These are phyloP conservation scores for Aphanomyces stellatus DNA, from an alignment of 352 stramenopile genomes.

Conservation along the genomic window DNA sequence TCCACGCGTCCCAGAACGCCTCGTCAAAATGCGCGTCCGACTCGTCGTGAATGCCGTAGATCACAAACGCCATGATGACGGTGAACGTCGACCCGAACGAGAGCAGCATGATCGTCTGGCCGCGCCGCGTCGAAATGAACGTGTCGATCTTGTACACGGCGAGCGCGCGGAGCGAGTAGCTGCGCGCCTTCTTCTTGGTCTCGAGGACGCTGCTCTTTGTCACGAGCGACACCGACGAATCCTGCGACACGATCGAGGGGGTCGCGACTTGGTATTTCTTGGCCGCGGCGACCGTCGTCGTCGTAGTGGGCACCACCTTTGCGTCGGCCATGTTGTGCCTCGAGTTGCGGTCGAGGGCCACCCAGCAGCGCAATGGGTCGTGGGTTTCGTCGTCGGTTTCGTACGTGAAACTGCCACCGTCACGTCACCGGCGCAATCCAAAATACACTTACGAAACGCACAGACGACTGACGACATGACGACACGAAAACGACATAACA, in stretches of 20 bases:
- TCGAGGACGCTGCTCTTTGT: not conserved
- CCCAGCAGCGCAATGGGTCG: too few species aligned
- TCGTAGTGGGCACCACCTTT: not conserved
- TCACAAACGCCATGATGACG: slow-evolving; percentile 29
- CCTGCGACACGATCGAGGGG: not conserved
- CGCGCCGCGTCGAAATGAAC: slow-evolving; percentile 54
- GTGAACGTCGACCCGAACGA: slow-evolving; percentile 39
- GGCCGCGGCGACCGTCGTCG: too few species aligned
- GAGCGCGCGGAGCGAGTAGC: slow-evolving; percentile 30
- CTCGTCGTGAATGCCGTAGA: slow-evolving; percentile 32
- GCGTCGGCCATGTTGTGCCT: not conserved
- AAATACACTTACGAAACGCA: too few species aligned
- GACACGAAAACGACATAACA: too few species aligned
- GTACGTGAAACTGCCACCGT: not conserved
- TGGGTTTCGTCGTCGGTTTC: not conserved
- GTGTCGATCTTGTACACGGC: slow-evolving; percentile 45
- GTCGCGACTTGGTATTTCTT: not conserved
- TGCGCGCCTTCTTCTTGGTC: not conserved
- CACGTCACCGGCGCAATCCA: too few species aligned
- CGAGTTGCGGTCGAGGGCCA: too few species aligned
- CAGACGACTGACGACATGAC: too few species aligned
- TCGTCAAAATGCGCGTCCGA: slow-evolving; percentile 27
- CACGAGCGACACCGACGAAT: not conserved
- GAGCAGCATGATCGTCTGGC: slow-evolving; percentile 41
- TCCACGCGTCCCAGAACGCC: slow-evolving; percentile 56